Evolutionary conservation across 2,329 filamentous ascomycete species (phyloP), one percentile per base, ranked within the genome.

Genomic region (Coniochaeta ligniaria): DNA sequence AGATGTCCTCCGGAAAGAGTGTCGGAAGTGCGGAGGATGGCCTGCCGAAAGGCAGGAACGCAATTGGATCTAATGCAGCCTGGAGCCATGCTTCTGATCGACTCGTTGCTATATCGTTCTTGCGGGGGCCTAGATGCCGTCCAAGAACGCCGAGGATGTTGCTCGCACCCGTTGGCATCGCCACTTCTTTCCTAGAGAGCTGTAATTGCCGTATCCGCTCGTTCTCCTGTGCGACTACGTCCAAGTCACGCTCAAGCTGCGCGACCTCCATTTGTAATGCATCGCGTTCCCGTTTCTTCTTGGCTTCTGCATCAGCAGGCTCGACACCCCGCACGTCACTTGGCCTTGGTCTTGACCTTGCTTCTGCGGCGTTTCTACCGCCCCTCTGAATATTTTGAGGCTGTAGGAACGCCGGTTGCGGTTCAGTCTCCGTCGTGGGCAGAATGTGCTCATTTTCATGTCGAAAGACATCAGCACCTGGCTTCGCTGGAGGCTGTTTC

Each of bases 181-280:
- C 64, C 2, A 64, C 43, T n/a, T 63, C 59, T 35, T 66, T 66
- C 47, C 65, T 68, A 1, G 69, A 68, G 12, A 77, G 74, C 6
- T 77, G 74, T 2, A 72, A 67, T 57, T 78, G 73, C 33, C 79
- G 74, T 57, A 86, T 72, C 20, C 82, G 78, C 55, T 83, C 79
- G 59, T 86, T 87, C 66, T 87, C 87, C n/a, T 74, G 75, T 58
- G 78, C 78, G 8, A 83, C 79, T 6, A 84, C 67, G 9, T 76
- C 70, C n/a, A 90, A 68, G 63, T 91, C 88, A 24, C 76, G 76
- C 67, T 83, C 80, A 0, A 91, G 71, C 50, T 75, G 74, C 41
- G 78, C 75, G 2, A 90, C 72, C 66, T 91, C 82, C 5, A 77
- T 77, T 3, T 79, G 71, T 1, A 91, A 74, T 6, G 76, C 75